Base-by-base conservation (phyloP, 768 basidiomycete species). In the Lyophyllum atratum region DNA sequence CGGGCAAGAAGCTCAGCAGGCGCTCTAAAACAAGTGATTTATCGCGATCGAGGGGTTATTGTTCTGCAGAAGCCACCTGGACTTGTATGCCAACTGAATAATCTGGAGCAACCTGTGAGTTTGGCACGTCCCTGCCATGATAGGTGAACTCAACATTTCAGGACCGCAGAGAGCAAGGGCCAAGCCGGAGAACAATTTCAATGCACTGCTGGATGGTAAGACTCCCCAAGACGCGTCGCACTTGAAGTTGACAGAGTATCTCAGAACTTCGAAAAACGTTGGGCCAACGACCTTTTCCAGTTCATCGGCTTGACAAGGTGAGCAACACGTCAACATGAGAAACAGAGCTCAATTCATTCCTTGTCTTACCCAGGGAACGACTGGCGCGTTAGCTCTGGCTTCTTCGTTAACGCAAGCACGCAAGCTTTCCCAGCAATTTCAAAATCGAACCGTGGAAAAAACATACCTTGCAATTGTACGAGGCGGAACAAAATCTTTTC, bases 301-400 rank as follows among this genome's bases (percentile, higher is more conserved):
- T 89, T 21, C 88, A 90, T 65, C 80, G 88, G 14, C 76, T 90
- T 4, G 87, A 89, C 72, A 86, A 85, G 75, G 88, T 84, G 24
- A 15, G 67, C 60, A 15, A 28, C 49, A 31, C 21, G n/a, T 22
- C 43, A 8, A 15, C 40, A 4, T 37, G 37, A 37, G 34, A 39
- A 52, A 15, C 29, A 40, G 11, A 37, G 29, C 22, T 54, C 22
- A 10, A 45, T 31, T 15, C 45, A 26, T 21, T 26, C 42, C 14
- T 29, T 54, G 29, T 43, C 24, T 14, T 37, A 37, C 10, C 5
- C 47, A 89, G 88, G 68, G 74, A 1, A 89, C 87, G 1, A 89
- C 88, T 0, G 88, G 88, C 24, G 78, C 77, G 26, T 72, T 89
- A 19, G 59, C 85, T n/a, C 71, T 89, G 15, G 84, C 84, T 8